Evolutionary conservation across 2,329 filamentous ascomycete genomes (phyloP), one percentile per base, ranked within the genome.

Genomic region (Tricladium varicosporioides): DNA sequence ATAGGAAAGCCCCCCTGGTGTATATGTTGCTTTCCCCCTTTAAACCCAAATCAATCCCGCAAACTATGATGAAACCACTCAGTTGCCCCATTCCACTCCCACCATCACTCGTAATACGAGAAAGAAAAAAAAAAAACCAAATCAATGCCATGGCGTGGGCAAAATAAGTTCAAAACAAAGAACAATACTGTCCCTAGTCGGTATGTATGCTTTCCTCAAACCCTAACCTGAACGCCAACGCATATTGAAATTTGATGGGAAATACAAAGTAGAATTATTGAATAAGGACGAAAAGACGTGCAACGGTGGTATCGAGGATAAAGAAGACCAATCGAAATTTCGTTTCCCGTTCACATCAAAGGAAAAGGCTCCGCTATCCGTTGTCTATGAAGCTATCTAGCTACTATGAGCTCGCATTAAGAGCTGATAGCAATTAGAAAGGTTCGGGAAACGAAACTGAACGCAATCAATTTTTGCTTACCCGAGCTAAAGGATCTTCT

Each of bases 401-500:
- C 61, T 63, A 50, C 64, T 69, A 58, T 70, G 68, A n/a, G 68
- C 67, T 36, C 68, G 68, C 65, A 71, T 68, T 31, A 71, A 63
- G 59, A 70, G 68, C 69, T 71, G 19, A 54, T 36, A 15, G 16
- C 53, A 45, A 22, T 48, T 53, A 32, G 50, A 50, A 45, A 47
- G 42, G 19, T 54, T 42, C 48, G 5, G 19, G n/a, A 50, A 40
- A 2, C n/a, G 15, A 18, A 32, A 40, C n/a, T 15, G 14, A n/a
- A 42, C 51, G 52, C 48, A 51, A 42, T 31, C 16, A n/a, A 40
- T 55, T 27, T 7, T 27, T 33, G 63, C 68, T 63, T 65, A 71
- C 68, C 56, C 65, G 67, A 42, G 67, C 61, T 48, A 71, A 60
- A 47, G 67, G 68, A 76, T 90, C 85, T 47, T 80, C 80, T 68